Conservation (phyloP, 2,329 filamentous ascomycete species). For the Didymella sp. region DNA sequence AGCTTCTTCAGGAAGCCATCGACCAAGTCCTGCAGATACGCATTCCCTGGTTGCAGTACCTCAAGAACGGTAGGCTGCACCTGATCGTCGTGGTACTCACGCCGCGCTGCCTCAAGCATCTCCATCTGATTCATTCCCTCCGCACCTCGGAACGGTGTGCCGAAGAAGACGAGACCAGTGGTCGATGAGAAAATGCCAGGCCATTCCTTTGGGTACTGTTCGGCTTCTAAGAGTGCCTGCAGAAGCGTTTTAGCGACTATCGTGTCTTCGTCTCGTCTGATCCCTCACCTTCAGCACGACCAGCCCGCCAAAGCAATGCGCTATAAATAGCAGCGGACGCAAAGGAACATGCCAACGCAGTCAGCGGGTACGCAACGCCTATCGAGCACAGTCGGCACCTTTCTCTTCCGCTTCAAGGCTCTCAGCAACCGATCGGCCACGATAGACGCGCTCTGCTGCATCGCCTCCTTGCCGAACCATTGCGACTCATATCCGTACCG, state of each 20-base stretch:
- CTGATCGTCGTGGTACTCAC: neutral
- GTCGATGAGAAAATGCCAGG: neutral
- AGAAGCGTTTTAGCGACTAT: neutral
- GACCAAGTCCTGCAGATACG: conserved; percentile 32
- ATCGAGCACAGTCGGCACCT: neutral
- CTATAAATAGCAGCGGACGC: neutral
- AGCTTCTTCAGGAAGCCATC: conserved; percentile 26
- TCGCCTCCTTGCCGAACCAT: neutral
- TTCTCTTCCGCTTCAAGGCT: neutral
- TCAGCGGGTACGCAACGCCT: neutral
- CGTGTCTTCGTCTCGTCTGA: neutral
- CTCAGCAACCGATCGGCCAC: neutral
- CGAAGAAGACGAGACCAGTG: neutral
- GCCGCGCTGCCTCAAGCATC: neutral
- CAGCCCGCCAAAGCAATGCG: neutral
- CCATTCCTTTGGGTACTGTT: neutral
- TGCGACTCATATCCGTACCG: neutral
- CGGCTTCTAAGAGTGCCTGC: neutral
- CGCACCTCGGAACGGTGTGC: neutral
- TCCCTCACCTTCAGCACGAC: neutral
- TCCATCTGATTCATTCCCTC: neutral
- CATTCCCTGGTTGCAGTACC: conserved; percentile 34
- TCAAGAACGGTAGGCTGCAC: conserved; percentile 26
- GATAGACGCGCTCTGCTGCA: neutral
- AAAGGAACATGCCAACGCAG: neutral